A percentile compares a stretch with the other conserved stretches of the same genome.
These are phyloP conservation scores for Orychophragmus violaceus DNA, from an alignment of 345 rosid species.

Conservation along the genomic window DNA sequence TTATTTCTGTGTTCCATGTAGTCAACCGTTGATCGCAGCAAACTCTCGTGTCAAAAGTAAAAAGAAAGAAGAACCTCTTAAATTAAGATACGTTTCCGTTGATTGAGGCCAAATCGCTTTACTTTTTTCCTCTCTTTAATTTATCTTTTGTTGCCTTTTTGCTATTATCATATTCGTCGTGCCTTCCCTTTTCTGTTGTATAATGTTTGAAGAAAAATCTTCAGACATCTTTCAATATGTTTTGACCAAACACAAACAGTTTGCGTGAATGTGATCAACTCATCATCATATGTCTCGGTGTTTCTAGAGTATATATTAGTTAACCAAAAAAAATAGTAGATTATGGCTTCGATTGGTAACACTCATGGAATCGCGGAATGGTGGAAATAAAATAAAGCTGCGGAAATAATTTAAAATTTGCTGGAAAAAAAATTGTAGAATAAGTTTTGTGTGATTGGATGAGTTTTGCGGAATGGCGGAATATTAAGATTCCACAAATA, in stretches of 20 bases:
- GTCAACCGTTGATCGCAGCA: background rate
- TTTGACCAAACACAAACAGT: background rate
- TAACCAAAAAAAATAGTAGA: background rate
- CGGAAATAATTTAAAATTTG: too few relatives aligned
- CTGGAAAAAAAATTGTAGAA: too few relatives aligned
- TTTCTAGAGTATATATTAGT: background rate
- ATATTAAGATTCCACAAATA: too few relatives aligned
- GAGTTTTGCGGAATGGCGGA: too few relatives aligned
- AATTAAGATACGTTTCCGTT: conserved; percentile 31
- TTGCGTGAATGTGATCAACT: background rate
- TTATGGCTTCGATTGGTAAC: too few relatives aligned
- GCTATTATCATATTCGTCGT: conserved; percentile 20
- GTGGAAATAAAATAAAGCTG: too few relatives aligned
- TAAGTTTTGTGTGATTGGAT: too few relatives aligned
- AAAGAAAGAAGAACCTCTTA: conserved; percentile 10
- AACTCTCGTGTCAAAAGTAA: conserved; percentile 16
- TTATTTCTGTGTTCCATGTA: background rate
- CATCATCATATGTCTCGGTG: background rate
- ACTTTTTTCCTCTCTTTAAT: background rate
- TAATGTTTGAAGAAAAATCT: conserved; percentile 8
- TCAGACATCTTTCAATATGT: conserved; percentile 10
- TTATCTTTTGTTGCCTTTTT: conserved; percentile 20
- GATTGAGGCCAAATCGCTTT: conserved; percentile 33
- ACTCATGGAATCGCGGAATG: too few relatives aligned
- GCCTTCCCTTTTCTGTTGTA: background rate